Base-by-base conservation (phyloP, 805 yeast genomes). In the Metschnikowia santaceciliae region DNA sequence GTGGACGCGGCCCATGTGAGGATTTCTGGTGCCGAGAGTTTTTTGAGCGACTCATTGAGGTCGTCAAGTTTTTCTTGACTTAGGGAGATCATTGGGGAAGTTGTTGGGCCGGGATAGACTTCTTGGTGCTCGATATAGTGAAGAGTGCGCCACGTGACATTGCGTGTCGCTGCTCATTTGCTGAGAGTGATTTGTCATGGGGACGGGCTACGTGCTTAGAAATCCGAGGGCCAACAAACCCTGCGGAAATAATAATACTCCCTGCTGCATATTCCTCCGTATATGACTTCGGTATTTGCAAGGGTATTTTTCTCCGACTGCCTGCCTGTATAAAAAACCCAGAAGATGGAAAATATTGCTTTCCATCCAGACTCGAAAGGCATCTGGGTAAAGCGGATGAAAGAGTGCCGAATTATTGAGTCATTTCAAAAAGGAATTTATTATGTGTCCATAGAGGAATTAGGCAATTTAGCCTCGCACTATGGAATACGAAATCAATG, bases 1-100 rank as follows among this genome's bases (percentile, higher is more conserved):
- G 96, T 89, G n/a, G 80, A 66, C 14, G 86, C 69, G 0, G 96
- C 81, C 97, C 98, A 92, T 61, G 76, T 72, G 26, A 92, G 69
- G 51, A 92, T 82, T 52, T 89, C 88, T 56, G 82, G 80, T 0
- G 97, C 90, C 1, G 81, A 62, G 15, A 80, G 65, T 6, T 70
- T 63, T n/a, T 77, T 70, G 19, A 91, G 75, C 8, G 77, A 72
- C n/a, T 69, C 61, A 69, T 90, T 91, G 67, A 88, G 74, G 62
- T 84, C 87, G 20, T 73, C 77, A 19, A 90, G 59, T 51, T 89
- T 90, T 20, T 72, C 77, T 42, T 74, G 70, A 32, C 58, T 52
- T 30, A 56, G 59, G 6, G 54, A 23, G 26, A 58, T 49, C 61
- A 56, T 56, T n/a, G 19, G 6, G 19, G 32, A 6, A 14, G 47